Base-by-base conservation (phyloP, 2,329 filamentous ascomycete genomes). In the Delphinella strobiligena region DNA sequence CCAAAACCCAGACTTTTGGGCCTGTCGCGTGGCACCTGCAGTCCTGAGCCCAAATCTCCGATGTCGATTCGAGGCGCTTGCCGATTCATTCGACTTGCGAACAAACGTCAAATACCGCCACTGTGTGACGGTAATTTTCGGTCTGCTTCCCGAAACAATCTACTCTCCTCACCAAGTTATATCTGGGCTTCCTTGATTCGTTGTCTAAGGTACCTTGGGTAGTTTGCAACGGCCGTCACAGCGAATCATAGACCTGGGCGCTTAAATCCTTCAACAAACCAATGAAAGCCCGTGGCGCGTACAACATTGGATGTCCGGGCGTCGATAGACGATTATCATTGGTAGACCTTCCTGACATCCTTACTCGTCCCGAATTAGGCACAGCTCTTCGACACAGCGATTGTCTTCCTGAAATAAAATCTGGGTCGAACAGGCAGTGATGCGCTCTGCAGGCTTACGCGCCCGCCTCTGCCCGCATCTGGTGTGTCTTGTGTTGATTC, bases 211-310 rank as follows among this genome's bases (percentile, higher is more conserved):
- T n/a, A n/a, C n/a, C n/a, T n/a, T n/a, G n/a, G n/a, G n/a, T n/a
- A n/a, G 24, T n/a, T 32, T 34, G 39, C 36, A 34, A 41, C 39
- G 39, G 19, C 39, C 30, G 38, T 41, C 38, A 41, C 38, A 41
- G 29, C 33, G 29, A 36, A 34, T 41, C 18, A 41, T 19, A 34
- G 34, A 32, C 12, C 30, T 27, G 34, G 39, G 39, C 39, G 39
- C 39, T 41, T 41, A 41, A 29, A 27, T 8, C 22, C 19, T 19
- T 30, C n/a, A n/a, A 17, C 33, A 14, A 31, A 34, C 39, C 39
- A 41, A 41, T 41, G 34, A 41, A 30, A 27, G 34, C 30, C 12
- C 35, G 31, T 31, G 34, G 39, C 39, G 39, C 39, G 36, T 41
- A 41, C 19, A 34, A 34, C 36, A 27, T 30, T 14, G 30, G 29